phyloP scores from a whole-genome alignment of 176 grass and related monocot species.

The Triticum dicoccoides region DNA sequence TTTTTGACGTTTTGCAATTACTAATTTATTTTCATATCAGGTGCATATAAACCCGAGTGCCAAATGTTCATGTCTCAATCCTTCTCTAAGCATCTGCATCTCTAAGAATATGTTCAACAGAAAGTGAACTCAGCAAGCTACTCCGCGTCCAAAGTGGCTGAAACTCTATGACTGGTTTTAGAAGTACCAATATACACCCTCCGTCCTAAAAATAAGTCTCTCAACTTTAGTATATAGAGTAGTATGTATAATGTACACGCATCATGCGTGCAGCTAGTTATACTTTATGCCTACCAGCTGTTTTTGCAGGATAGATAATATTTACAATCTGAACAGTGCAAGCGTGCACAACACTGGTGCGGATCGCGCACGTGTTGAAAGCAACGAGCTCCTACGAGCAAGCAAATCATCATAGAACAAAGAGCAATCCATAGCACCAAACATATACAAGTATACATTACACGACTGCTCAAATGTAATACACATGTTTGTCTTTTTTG shows the following conservation, averaged over 20 bases:
- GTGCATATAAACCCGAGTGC: too few species aligned
- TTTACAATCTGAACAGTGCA: background rate
- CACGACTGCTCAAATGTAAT: background rate
- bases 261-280: background rate
- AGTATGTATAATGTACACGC: background rate
- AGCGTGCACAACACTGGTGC: background rate
- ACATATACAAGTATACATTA: background rate
- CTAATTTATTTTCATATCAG: too few species aligned
- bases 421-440: background rate
- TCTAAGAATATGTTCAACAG: too few species aligned
- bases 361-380: background rate
- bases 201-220: too few species aligned
- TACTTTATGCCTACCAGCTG: too few species aligned
- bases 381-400: background rate
- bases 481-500: background rate
- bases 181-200: background rate
- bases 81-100: too few species aligned
- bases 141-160: background rate
- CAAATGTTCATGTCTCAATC: too few species aligned
- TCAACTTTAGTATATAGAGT: too few species aligned
- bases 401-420: background rate
- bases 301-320: background rate
- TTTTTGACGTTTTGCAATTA: too few species aligned
- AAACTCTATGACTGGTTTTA: conserved; percentile 9
- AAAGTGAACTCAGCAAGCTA: too few species aligned